These are phyloP conservation scores for Malassezia obtusa DNA, from an alignment of 1,284 basidiomycete genomes.

Conservation along the genomic window DNA sequence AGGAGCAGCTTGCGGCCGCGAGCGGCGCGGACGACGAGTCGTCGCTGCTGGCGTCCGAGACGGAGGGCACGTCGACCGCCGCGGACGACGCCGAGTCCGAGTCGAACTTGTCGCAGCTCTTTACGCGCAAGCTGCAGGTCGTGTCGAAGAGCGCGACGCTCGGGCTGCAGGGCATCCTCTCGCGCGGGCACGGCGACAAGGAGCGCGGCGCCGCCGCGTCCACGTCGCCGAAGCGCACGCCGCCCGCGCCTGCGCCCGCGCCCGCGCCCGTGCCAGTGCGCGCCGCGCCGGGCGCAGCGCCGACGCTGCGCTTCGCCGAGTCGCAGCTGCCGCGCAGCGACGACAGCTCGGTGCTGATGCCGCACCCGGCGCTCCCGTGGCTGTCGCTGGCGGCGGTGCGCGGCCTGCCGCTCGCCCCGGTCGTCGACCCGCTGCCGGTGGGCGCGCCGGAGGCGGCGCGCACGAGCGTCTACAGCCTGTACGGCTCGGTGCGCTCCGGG, in stretches of 20 bases:
- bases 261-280: background rate
- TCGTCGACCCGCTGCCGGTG: conserved; percentile 11
- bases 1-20: background rate
- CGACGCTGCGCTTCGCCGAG: conserved; percentile 9
- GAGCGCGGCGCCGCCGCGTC: too few species aligned
- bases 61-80: background rate
- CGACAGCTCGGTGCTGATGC: background rate
- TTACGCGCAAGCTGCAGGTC: conserved; percentile 3
- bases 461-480: background rate
- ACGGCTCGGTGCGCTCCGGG: background rate
- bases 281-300: background rate
- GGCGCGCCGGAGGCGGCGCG: background rate
- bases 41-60: conserved; percentile 10
- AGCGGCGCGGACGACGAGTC: conserved; percentile 8
- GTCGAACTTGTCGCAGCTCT: conserved; percentile 3
- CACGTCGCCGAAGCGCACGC: background rate
- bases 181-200: background rate
- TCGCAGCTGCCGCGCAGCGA: background rate
- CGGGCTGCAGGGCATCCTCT: conserved; percentile 5
- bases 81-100: background rate
- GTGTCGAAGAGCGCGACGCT: conserved; percentile 1
- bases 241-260: background rate
- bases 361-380: conserved; percentile 9
- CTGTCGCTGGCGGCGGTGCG: background rate
- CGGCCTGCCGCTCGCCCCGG: conserved; percentile 8